Evolutionary conservation across 2,329 filamentous ascomycete species (phyloP).

Genomic region (Myriosclerotinia scirpicola): DNA sequence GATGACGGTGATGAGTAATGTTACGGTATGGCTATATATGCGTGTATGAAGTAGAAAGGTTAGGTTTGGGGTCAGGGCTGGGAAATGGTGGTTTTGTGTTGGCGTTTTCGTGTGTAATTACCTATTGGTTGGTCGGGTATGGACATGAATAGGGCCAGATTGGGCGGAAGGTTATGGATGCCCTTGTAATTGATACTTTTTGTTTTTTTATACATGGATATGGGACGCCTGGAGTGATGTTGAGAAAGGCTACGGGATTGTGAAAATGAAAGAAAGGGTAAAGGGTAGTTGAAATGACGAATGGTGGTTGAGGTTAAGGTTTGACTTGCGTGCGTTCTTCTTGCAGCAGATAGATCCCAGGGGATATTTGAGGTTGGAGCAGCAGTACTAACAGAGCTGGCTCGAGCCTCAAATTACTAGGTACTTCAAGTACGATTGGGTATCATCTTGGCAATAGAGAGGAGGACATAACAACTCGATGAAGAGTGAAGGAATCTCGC

Average conservation of each 20-base stretch:
- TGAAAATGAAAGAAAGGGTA: not conserved
- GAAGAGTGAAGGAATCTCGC: no score
- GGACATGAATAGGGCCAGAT: constrained; percentile 7
- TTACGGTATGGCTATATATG: constrained; percentile 22
- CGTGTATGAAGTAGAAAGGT: constrained; percentile 15
- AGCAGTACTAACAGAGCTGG: no score
- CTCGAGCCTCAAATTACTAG: no score
- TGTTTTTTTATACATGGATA: not conserved
- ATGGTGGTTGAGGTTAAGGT: no score
- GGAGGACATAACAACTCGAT: no score
- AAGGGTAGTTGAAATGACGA: no score
- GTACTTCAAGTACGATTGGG: no score
- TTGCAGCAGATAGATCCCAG: no score
- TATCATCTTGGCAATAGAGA: no score
- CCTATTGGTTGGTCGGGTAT: constrained; percentile 17
- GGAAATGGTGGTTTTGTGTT: constrained; percentile 3
- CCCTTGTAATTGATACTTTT: constrained; percentile 5
- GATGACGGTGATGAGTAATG: constrained; percentile 25
- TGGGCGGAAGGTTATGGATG: constrained; percentile 20
- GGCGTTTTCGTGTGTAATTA: constrained; percentile 21
- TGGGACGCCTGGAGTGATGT: not conserved
- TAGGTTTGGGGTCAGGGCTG: constrained; percentile 6
- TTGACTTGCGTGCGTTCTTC: no score
- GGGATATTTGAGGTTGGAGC: no score
- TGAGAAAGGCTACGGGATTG: not conserved